Percentiles rank a stretch among this genome's conserved stretches.
Conservation (phyloP, 2,329 filamentous ascomycete species). For the Penicillium paneum region DNA sequence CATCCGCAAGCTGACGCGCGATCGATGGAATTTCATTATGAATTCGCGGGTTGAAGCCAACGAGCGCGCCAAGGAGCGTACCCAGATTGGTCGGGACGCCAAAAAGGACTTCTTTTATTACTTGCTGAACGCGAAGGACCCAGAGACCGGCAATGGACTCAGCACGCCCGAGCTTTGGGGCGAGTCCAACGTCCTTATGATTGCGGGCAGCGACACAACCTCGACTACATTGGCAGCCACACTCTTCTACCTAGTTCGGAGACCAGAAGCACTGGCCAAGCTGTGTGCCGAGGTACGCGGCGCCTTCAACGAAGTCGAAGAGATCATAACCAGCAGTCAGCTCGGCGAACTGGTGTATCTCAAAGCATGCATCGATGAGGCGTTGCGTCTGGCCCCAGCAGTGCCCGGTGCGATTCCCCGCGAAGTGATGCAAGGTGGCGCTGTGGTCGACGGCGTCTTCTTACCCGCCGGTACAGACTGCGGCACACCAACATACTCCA, state of each 20-base stretch:
- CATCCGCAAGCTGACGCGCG: constrained; percentile 64
- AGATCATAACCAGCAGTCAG: constrained; percentile 35
- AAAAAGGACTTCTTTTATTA: constrained; percentile 75
- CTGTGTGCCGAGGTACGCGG: constrained; percentile 37
- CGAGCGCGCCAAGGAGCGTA: constrained; percentile 58
- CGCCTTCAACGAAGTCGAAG: constrained; percentile 35
- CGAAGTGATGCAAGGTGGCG: constrained; percentile 40
- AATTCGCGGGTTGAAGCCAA: constrained; percentile 66
- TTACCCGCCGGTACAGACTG: constrained; percentile 56
- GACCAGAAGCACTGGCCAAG: constrained; percentile 29
- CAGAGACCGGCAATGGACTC: constrained; percentile 66
- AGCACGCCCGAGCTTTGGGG: constrained; percentile 65
- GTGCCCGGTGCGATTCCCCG: constrained; percentile 39
- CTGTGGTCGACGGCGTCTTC: constrained; percentile 37
- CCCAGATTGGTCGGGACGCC: constrained; percentile 61
- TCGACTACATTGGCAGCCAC: constrained; percentile 56
- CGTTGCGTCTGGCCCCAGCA: constrained; percentile 40
- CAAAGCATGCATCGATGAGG: constrained; percentile 43
- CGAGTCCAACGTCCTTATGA: constrained; percentile 69
- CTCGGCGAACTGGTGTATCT: constrained; percentile 41
- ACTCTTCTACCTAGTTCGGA: constrained; percentile 42
- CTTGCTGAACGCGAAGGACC: constrained; percentile 67
- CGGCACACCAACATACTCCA: constrained; percentile 64
- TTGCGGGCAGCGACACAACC: constrained; percentile 69
- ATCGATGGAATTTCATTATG: constrained; percentile 66